Conservation (phyloP, 1,284 basidiomycete genomes). For the Pascua guehoae region DNA sequence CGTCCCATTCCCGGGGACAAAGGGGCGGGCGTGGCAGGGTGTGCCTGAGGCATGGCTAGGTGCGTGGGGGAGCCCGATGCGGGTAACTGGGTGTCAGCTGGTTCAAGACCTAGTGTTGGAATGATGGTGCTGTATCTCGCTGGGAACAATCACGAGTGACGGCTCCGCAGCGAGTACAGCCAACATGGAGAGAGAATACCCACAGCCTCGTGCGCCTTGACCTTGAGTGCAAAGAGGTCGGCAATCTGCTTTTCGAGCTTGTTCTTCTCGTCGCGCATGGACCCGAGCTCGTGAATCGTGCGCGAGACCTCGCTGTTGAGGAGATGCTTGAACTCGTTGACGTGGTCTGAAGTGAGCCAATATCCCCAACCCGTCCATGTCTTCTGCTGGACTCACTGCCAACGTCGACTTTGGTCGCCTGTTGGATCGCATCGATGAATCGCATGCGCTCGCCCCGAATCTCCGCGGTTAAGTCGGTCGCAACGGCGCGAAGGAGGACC, state of each 20-base stretch:
- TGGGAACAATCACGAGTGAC: too few relatives aligned
- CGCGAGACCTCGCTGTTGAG: slow-evolving; percentile 52
- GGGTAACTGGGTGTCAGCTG: too few relatives aligned
- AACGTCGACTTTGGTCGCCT: slow-evolving; percentile 79
- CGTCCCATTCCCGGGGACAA: too few relatives aligned
- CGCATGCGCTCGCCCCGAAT: slow-evolving; percentile 76
- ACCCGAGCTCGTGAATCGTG: slow-evolving; percentile 68
- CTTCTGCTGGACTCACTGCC: slow-evolving; percentile 55
- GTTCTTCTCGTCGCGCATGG: slow-evolving; percentile 68
- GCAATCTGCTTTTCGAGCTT: slow-evolving; percentile 59
- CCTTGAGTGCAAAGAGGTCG: slow-evolving; percentile 47
- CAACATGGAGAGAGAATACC: too few relatives aligned
- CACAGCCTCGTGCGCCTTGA: slow-evolving; percentile 21
- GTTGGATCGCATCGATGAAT: slow-evolving; percentile 86
- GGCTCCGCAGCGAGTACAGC: too few relatives aligned
- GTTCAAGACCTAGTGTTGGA: too few relatives aligned
- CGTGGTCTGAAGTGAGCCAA: slow-evolving; percentile 58
- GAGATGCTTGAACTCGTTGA: slow-evolving; percentile 58
- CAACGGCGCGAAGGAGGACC: slow-evolving; percentile 60
- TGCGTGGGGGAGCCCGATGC: too few relatives aligned
- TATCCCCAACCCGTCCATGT: too few relatives aligned
- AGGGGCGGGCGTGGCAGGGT: too few relatives aligned
- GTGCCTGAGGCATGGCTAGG: too few relatives aligned
- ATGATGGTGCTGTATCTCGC: too few relatives aligned
- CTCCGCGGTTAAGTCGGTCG: slow-evolving; percentile 71